Conservation (phyloP, 805 yeast genomes). For the Candida boidinii region DNA sequence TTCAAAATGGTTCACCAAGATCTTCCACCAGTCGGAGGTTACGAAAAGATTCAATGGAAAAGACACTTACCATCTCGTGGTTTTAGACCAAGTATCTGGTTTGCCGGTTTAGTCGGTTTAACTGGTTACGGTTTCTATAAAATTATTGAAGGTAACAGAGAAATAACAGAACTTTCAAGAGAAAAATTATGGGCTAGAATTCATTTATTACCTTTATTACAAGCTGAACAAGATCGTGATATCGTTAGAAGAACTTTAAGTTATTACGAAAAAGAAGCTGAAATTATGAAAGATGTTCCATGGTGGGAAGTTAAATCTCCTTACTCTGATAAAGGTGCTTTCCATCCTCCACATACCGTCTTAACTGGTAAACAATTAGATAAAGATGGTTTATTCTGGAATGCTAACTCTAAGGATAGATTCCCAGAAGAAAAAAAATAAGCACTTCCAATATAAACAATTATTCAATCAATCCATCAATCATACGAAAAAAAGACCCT, state of each 20-base stretch:
- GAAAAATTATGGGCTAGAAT: conserved; percentile 76
- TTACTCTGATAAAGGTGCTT: conserved; percentile 24
- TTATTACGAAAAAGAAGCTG: conserved; percentile 61
- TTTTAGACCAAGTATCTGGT: conserved; percentile 67
- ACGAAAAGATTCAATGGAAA: conserved; percentile 83
- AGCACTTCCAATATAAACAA: no score
- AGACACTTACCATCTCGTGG: conserved; percentile 82
- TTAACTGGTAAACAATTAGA: conserved; percentile 27
- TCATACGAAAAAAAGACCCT: no score
- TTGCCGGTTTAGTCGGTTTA: conserved; percentile 53
- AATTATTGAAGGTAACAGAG: conserved; percentile 59
- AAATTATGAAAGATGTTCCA: conserved; percentile 52
- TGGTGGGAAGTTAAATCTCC: conserved; percentile 50
- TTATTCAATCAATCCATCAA: no score
- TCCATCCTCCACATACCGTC: conserved; percentile 29
- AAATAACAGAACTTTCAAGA: conserved; percentile 64
- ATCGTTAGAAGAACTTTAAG: conserved; percentile 61
- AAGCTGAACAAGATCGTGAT: conserved; percentile 80
- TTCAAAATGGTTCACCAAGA: no score
- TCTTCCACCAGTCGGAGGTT: conserved; percentile 81
- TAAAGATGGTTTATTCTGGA: conserved; percentile 17
- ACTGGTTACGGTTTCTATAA: conserved; percentile 68
- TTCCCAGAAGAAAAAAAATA: no score
- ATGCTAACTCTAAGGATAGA: conserved; percentile 24
- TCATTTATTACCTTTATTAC: conserved; percentile 59